These are phyloP conservation scores for Gracilariopsis chorda DNA, from an alignment of 23 red algal species.

Conservation along the genomic window DNA sequence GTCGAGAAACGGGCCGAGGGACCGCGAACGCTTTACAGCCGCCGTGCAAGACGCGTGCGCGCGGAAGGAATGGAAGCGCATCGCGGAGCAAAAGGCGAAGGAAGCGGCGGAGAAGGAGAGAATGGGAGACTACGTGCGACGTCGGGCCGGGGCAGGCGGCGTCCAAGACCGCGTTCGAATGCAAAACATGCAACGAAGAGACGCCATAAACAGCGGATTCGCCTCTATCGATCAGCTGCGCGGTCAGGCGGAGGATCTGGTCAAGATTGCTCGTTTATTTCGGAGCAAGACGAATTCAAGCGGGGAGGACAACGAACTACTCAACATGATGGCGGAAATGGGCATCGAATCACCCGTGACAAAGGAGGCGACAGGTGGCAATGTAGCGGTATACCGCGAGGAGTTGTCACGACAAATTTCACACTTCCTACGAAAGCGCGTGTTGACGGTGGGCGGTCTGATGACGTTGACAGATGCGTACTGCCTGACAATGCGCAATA, in stretches of 20 bases:
- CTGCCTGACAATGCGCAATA: constrained; percentile 70
- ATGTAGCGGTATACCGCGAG: constrained; percentile 69
- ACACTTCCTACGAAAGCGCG: constrained; percentile 41
- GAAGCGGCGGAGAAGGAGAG: constrained; percentile 19
- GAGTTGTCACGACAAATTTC: constrained; percentile 65
- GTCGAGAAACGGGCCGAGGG: not conserved
- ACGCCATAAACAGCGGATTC: constrained; percentile 56
- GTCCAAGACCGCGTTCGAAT: constrained; percentile 40
- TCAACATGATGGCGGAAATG: constrained; percentile 80
- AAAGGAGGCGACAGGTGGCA: constrained; percentile 60
- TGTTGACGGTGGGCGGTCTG: constrained; percentile 68
- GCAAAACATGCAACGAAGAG: constrained; percentile 34
- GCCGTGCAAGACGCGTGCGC: not conserved
- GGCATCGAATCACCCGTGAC: constrained; percentile 83
- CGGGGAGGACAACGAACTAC: constrained; percentile 64
- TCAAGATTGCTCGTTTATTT: constrained; percentile 68
- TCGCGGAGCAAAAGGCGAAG: constrained; percentile 20
- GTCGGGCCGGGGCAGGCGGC: constrained; percentile 36
- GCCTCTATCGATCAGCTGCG: constrained; percentile 55
- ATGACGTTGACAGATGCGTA: constrained; percentile 85
- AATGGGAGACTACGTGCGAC: constrained; percentile 29
- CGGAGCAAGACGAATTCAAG: constrained; percentile 20
- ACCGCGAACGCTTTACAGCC: not conserved
- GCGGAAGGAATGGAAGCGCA: constrained; percentile 44
- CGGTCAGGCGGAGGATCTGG: constrained; percentile 56